Conservation (phyloP, 495 filamentous ascomycete genomes). For the Trichoderma asperelloides region DNA sequence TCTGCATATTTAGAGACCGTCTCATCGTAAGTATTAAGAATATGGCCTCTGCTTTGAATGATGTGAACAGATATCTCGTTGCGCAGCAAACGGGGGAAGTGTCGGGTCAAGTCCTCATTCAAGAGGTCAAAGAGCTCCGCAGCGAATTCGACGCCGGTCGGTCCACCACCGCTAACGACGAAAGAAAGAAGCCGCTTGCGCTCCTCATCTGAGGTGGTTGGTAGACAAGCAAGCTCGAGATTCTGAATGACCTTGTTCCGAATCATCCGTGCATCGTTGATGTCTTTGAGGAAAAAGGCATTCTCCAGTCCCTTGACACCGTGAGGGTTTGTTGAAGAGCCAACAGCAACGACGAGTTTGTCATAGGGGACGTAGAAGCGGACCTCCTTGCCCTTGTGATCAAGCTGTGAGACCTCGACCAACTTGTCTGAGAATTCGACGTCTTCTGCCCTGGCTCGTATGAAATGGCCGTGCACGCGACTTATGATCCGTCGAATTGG, state of each 20-base stretch:
- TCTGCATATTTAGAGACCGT: slow-evolving; percentile 88
- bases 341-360: slow-evolving; percentile 92
- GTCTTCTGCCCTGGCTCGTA: slow-evolving; percentile 76
- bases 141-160: slow-evolving; percentile 95
- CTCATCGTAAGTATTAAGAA: slow-evolving; percentile 98
- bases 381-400: slow-evolving; percentile 58
- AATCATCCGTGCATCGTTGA: slow-evolving; percentile 82
- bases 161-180: slow-evolving; percentile 88
- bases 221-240: slow-evolving; percentile 85
- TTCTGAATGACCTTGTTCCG: slow-evolving; percentile 87
- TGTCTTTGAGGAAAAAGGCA: slow-evolving; percentile 89
- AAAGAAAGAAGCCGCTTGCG: slow-evolving; percentile 83
- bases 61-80: slow-evolving; percentile 98
- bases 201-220: slow-evolving; percentile 85
- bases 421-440: slow-evolving; percentile 87
- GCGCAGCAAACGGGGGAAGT: slow-evolving; percentile 80
- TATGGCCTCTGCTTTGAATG: slow-evolving; percentile 87
- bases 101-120: slow-evolving; percentile 80
- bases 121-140: slow-evolving; percentile 93
- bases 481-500: slow-evolving; percentile 79
- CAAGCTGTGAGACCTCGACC: slow-evolving; percentile 71
- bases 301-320: slow-evolving; percentile 93
- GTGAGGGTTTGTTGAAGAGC: slow-evolving; percentile 87
- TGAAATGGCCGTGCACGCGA: slow-evolving; percentile 74
- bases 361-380: slow-evolving; percentile 96